phyloP scores from a whole-genome alignment of 441 rosid genomes.

The Jatropha podagrica region DNA sequence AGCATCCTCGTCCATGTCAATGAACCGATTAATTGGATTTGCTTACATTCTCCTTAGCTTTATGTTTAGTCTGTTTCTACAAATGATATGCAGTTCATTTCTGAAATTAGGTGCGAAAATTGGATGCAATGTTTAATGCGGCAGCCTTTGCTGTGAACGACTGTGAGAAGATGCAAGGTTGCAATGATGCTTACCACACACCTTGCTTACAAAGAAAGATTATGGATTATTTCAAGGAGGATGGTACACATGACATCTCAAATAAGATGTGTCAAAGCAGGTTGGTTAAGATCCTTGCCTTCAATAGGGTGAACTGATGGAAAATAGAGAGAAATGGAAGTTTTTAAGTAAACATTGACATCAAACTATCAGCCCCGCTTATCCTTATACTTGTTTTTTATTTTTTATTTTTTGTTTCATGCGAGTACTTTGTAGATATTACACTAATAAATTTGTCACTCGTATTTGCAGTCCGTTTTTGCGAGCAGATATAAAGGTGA shows the following conservation, averaged over 20 bases:
- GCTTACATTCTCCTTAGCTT: constrained; percentile 9
- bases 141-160: constrained; percentile 39
- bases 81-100: constrained; percentile 13
- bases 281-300: constrained; percentile 32
- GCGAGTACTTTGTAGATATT: neutral
- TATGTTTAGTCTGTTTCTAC: constrained; percentile 7
- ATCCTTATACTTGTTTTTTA: neutral
- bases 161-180: constrained; percentile 49
- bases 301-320: neutral
- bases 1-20: neutral
- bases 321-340: neutral
- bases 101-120: constrained; percentile 42
- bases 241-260: constrained; percentile 28
- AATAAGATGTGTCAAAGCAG: constrained; percentile 47
- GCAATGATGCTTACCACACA: constrained; percentile 48
- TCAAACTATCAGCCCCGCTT: neutral
- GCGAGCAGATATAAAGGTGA: constrained; percentile 94
- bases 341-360: neutral
- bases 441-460: constrained; percentile 34
- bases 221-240: constrained; percentile 53
- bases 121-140: constrained; percentile 55
- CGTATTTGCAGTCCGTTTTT: constrained; percentile 75
- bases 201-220: constrained; percentile 56
- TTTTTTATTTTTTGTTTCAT: neutral
- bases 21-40: constrained; percentile 5